Conservation (phyloP, 1,284 basidiomycete genomes). For the Trametes pubescens region DNA sequence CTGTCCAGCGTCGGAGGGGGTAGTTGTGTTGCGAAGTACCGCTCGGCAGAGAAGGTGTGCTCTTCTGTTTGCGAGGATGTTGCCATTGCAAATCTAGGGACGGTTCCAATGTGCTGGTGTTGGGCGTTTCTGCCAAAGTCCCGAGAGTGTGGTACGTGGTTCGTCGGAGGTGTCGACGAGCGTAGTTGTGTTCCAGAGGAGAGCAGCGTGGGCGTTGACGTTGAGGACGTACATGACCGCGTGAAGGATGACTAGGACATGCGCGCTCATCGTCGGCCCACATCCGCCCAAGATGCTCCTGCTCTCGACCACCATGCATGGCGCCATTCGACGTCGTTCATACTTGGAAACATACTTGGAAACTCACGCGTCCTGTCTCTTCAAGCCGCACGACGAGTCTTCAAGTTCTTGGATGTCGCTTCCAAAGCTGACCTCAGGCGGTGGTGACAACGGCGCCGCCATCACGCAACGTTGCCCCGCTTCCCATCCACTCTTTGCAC, state of each 20-base stretch:
- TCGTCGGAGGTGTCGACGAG: background rate
- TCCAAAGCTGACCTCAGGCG: too few relatives aligned
- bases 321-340: background rate
- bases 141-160: conserved; percentile 2
- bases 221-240: conserved; percentile 1
- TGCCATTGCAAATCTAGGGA: conserved; percentile 15
- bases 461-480: too few relatives aligned
- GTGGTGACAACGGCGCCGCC: too few relatives aligned
- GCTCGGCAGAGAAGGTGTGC: conserved; percentile 77
- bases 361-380: too few relatives aligned
- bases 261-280: conserved; percentile 3
- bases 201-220: background rate
- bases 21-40: conserved; percentile 87
- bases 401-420: too few relatives aligned
- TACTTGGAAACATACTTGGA: background rate
- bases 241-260: background rate
- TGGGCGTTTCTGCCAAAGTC: background rate
- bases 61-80: conserved; percentile 26
- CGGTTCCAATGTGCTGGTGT: background rate
- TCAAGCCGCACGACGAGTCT: too few relatives aligned
- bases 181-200: background rate
- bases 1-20: conserved; percentile 75
- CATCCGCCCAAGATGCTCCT: background rate
- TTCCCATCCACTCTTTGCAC: too few relatives aligned
- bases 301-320: background rate